Evolutionary conservation across 768 basidiomycete genomes (phyloP), one percentile per base, ranked within the genome.

Genomic region (Boletus speciosus): DNA sequence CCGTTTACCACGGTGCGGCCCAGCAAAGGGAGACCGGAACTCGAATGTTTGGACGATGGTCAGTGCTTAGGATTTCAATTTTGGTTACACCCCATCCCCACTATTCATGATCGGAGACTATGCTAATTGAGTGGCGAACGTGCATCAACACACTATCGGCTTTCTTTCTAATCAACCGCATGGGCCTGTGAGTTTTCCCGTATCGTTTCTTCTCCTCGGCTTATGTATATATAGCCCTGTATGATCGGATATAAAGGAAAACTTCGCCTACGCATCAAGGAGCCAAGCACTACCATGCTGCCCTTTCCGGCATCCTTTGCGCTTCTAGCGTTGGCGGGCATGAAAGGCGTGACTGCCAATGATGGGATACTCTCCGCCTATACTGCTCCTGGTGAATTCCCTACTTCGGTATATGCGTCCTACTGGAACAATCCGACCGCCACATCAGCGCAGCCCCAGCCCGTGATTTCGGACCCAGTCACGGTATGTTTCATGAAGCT

Each of bases 341-440:
- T 19, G 25, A 51, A 14, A 12, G 34, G 40, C 5, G 58, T 55
- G 9, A 21, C 34, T 42, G 60, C 50, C 19, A 42, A 41, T 35
- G 59, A 61, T 36, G 50, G 37, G 10, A 57, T 63, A 27, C 48
- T 41, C 27, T 51, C 76, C 69, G 78, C 77, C 3, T 86, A 80
- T 62, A 82, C 83, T 3, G 85, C 73, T 6, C 80, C 83, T 15
- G 85, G 84, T 16, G 63, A 68, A 14, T 87, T 88, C 64, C 85
- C 86, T 1, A 84, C 84, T 4, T 78, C 82, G 2, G 70, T 76
- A 23, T 88, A 81, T 62, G 66, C 70, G 10, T 74, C 78, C 42
- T 89, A 88, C 66, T 86, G 81, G 73, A 88, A 88, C 64, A 68
- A 78, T 57, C 84, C 86, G 9, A 88, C 84, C 1, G 82, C 80